Conservation (phyloP, 768 basidiomycete species). For the Goffeauzyma gilvescens region DNA sequence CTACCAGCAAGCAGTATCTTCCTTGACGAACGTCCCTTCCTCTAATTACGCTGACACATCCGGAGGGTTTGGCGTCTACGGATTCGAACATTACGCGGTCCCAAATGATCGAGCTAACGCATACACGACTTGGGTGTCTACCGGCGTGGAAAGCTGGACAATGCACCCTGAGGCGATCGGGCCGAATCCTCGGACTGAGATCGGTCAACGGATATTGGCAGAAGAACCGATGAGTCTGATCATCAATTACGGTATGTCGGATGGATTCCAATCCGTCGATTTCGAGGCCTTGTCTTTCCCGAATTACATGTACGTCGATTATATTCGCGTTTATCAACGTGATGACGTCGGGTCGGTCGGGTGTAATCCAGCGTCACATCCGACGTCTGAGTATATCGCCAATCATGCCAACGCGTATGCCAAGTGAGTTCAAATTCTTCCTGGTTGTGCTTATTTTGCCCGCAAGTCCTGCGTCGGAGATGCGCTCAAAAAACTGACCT, state of each 20-base stretch:
- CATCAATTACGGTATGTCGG: conserved; percentile 61
- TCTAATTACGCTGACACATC: conserved; percentile 18
- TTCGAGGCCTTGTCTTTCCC: conserved; percentile 45
- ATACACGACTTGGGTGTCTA: conserved; percentile 29
- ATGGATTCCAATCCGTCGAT: conserved; percentile 21
- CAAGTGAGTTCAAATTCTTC: conserved; percentile 36
- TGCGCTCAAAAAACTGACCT: neutral
- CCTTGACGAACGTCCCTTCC: conserved; percentile 33
- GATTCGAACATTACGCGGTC: conserved; percentile 35
- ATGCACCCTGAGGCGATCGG: conserved; percentile 45
- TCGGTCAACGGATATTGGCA: conserved; percentile 50
- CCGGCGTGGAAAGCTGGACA: conserved; percentile 33
- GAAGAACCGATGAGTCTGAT: conserved; percentile 79
- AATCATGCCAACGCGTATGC: conserved; percentile 45
- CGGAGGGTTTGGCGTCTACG: conserved; percentile 28
- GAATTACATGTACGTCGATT: conserved; percentile 63
- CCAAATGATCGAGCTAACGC: conserved; percentile 20
- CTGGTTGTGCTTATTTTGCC: too few relatives aligned
- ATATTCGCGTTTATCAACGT: conserved; percentile 50
- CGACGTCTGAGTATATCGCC: conserved; percentile 48
- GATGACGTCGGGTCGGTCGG: conserved; percentile 46
- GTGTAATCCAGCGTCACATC: conserved; percentile 59
- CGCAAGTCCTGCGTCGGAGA: too few relatives aligned
- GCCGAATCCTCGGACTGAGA: conserved; percentile 44
- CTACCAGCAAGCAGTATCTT: conserved; percentile 42